phyloP scores from a whole-genome alignment of 2,329 filamentous ascomycete species.

The Cytospora chrysosperma region DNA sequence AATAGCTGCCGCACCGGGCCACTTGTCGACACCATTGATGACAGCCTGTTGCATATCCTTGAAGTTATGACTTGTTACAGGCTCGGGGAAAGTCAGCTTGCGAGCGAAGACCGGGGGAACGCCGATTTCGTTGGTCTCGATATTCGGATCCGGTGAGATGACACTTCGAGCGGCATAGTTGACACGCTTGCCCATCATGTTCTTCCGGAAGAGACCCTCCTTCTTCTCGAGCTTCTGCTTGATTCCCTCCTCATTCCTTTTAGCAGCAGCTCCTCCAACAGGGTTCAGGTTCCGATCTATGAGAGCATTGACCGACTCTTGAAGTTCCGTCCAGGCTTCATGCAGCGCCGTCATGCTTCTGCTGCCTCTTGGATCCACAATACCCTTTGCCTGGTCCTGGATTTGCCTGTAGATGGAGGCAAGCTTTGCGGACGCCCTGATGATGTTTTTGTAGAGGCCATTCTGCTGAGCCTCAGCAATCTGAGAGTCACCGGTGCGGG shows the following conservation, averaged over 20 bases:
- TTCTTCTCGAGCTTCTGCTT: constrained; percentile 99
- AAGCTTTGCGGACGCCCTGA: constrained; percentile 72
- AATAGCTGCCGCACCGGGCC: constrained; percentile 91
- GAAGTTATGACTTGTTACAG: constrained; percentile 96
- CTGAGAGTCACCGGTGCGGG: constrained; percentile 73
- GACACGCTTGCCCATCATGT: constrained; percentile 99
- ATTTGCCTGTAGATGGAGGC: constrained; percentile 56
- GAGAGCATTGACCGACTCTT: constrained; percentile 88
- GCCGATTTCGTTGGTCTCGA: constrained; percentile 98
- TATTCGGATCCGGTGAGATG: constrained; percentile 97
- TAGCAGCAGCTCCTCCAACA: constrained; percentile 72
- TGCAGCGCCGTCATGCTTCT: constrained; percentile 59
- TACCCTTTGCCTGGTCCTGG: constrained; percentile 27
- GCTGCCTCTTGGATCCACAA: constrained; percentile 33
- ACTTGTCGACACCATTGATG: constrained; percentile 89
- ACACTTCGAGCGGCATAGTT: constrained; percentile 97
- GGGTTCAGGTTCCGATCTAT: constrained; percentile 89
- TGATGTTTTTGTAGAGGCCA: constrained; percentile 78
- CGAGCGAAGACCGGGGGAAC: constrained; percentile 97
- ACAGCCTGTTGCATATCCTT: constrained; percentile 94
- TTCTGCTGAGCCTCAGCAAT: constrained; percentile 91
- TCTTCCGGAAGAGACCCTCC: constrained; percentile 95
- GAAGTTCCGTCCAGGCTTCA: constrained; percentile 77
- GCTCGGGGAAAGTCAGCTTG: constrained; percentile 94
- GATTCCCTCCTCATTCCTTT: constrained; percentile 85